These are phyloP conservation scores for Tuber calosporum DNA, from an alignment of 495 filamentous ascomycete genomes.

Conservation along the genomic window DNA sequence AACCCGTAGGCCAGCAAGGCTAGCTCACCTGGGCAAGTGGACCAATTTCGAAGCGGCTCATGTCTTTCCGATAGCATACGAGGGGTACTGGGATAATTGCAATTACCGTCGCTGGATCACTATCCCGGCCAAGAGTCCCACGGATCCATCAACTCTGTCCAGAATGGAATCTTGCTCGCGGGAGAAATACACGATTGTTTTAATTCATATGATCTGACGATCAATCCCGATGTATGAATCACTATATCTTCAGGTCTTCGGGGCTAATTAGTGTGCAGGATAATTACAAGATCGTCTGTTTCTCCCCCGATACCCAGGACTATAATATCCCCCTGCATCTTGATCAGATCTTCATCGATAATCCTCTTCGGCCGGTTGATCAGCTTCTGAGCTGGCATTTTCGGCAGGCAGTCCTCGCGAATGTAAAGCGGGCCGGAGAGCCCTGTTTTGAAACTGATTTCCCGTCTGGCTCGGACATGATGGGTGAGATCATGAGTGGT, in stretches of 20 bases:
- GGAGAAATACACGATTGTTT: conserved; percentile 40
- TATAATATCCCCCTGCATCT: conserved; percentile 43
- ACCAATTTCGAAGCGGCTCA: no score
- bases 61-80: no score
- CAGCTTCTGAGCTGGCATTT: conserved; percentile 48
- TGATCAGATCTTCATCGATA: conserved; percentile 42
- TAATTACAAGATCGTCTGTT: conserved; percentile 43
- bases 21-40: no score
- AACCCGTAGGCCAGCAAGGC: conserved; percentile 20
- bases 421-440: conserved; percentile 44
- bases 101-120: conserved; percentile 43
- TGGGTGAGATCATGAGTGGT: no score
- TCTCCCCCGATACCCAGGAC: conserved; percentile 29
- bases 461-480: no score
- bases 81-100: conserved; percentile 39
- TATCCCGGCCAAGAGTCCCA: conserved; percentile 23
- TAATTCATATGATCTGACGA: conserved; percentile 36
- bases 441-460: no score
- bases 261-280: neutral
- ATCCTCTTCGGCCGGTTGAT: no score
- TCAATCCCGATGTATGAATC: conserved; percentile 27
- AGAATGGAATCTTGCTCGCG: conserved; percentile 43
- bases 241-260: neutral
- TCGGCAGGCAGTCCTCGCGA: conserved; percentile 43
- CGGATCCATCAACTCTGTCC: conserved; percentile 26